Evolutionary conservation across 2,329 filamentous ascomycete genomes (phyloP).

Genomic region (Hypoxylon sp.): DNA sequence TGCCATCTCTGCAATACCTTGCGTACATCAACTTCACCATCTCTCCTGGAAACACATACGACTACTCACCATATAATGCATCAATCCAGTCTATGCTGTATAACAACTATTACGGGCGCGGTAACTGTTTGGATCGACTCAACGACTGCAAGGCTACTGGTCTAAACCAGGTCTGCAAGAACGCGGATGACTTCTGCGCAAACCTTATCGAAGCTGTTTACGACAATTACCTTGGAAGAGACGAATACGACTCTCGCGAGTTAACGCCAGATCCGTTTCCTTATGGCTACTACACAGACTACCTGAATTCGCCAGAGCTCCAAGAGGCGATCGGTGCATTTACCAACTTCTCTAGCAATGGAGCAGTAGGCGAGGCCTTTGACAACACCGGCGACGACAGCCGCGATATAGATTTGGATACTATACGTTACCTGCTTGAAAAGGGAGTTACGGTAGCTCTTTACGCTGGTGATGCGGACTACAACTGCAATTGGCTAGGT

Average conservation of each 20-base stretch:
- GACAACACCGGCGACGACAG: constrained; percentile 63
- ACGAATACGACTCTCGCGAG: constrained; percentile 67
- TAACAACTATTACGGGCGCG: constrained; percentile 67
- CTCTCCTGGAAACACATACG: constrained; percentile 65
- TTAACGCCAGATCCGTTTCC: constrained; percentile 65
- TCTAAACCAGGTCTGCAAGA: constrained; percentile 58
- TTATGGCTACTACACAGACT: constrained; percentile 61
- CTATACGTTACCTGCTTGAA: constrained; percentile 37
- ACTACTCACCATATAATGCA: constrained; percentile 60
- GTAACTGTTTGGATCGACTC: constrained; percentile 68
- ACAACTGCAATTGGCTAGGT: constrained; percentile 49
- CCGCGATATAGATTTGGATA: constrained; percentile 41
- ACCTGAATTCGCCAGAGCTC: constrained; percentile 63
- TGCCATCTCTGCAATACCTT: constrained; percentile 63
- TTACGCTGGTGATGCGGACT: constrained; percentile 47
- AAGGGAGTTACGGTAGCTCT: constrained; percentile 40
- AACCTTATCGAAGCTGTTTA: constrained; percentile 61
- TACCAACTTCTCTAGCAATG: constrained; percentile 64
- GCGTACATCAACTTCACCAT: constrained; percentile 67
- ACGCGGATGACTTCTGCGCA: constrained; percentile 65
- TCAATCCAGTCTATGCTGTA: constrained; percentile 60
- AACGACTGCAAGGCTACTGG: constrained; percentile 62
- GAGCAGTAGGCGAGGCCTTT: constrained; percentile 59
- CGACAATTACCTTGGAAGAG: constrained; percentile 60
- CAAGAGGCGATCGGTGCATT: constrained; percentile 67